A percentile compares a stretch with the other conserved stretches of the same genome.
Evolutionary conservation across 2,329 filamentous ascomycete genomes (phyloP).

Genomic region (Colletotrichum acutatum): DNA sequence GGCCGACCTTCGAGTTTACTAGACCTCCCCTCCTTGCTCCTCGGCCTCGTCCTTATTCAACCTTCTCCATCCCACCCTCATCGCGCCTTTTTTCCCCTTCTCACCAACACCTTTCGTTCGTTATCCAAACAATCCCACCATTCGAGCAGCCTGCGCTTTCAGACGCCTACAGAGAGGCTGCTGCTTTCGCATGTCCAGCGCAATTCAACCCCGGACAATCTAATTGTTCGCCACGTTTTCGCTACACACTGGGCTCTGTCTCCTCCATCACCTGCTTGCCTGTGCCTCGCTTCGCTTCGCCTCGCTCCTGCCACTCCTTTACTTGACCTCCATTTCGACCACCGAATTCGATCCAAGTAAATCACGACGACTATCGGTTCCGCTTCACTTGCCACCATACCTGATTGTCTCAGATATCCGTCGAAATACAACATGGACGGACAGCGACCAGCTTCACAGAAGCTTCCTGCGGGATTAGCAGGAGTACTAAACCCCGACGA

Average conservation of each 20-base stretch:
- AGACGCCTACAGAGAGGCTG: slow-evolving; percentile 16
- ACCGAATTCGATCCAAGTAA: background rate
- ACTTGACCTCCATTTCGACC: background rate
- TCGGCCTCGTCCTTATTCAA: slow-evolving; percentile 20
- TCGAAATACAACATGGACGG: slow-evolving; percentile 23
- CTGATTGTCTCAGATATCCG: background rate
- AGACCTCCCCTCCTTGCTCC: slow-evolving; percentile 27
- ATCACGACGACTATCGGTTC: background rate
- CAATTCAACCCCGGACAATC: slow-evolving; percentile 16
- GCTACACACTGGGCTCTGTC: background rate
- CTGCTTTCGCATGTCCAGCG: slow-evolving; percentile 22
- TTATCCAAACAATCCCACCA: background rate
- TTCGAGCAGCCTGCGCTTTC: slow-evolving; percentile 1
- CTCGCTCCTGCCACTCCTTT: background rate
- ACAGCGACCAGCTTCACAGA: slow-evolving; percentile 48
- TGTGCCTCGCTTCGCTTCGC: background rate
- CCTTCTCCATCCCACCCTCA: slow-evolving; percentile 1
- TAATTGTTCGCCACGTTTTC: slow-evolving; percentile 12
- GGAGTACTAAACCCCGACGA: slow-evolving; percentile 64
- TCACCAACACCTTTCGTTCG: slow-evolving; percentile 6
- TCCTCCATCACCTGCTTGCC: background rate
- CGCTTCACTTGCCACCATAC: background rate
- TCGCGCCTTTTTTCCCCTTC: background rate
- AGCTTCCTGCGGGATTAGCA: slow-evolving; percentile 59
- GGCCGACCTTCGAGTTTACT: slow-evolving; percentile 17